Percentiles rank a stretch among this genome's conserved stretches.
phyloP scores from a whole-genome alignment of 164 flowering plant genomes.

The Macadamia integrifolia region DNA sequence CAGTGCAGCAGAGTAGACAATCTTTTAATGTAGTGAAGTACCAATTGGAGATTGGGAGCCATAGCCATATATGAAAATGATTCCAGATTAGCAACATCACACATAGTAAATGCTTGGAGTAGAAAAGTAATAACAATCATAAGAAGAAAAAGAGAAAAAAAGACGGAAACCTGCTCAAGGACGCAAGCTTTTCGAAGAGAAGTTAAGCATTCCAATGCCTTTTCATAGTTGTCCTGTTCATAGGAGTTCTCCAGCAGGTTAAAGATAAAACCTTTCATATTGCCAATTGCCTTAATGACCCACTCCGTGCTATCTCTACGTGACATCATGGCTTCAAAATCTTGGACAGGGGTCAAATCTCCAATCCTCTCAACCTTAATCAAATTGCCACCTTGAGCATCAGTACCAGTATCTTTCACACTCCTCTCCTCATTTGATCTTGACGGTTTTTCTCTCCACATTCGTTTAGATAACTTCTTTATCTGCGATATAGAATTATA shows the following conservation, averaged over 20 bases:
- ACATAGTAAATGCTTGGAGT: neutral
- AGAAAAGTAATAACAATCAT: neutral
- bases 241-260: constrained; percentile 53
- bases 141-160: neutral
- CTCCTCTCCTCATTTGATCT: constrained; percentile 44
- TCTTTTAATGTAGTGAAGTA: too few species aligned
- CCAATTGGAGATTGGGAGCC: too few species aligned
- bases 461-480: constrained; percentile 54
- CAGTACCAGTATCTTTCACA: constrained; percentile 11
- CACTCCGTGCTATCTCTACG: constrained; percentile 73
- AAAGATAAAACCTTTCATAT: constrained; percentile 52
- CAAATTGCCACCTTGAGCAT: constrained; percentile 18
- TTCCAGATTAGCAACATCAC: neutral
- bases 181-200: constrained; percentile 87
- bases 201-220: constrained; percentile 58
- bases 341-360: constrained; percentile 56
- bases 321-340: constrained; percentile 86
- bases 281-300: constrained; percentile 63
- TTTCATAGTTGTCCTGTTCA: constrained; percentile 48
- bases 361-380: constrained; percentile 51
- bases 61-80: neutral
- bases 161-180: constrained; percentile 58
- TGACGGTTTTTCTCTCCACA: constrained; percentile 50
- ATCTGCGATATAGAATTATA: constrained; percentile 39
- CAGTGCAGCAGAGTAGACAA: too few species aligned